phyloP scores from a whole-genome alignment of 371 early-diverging fungal species.

The Capillidium rhysosporum region DNA sequence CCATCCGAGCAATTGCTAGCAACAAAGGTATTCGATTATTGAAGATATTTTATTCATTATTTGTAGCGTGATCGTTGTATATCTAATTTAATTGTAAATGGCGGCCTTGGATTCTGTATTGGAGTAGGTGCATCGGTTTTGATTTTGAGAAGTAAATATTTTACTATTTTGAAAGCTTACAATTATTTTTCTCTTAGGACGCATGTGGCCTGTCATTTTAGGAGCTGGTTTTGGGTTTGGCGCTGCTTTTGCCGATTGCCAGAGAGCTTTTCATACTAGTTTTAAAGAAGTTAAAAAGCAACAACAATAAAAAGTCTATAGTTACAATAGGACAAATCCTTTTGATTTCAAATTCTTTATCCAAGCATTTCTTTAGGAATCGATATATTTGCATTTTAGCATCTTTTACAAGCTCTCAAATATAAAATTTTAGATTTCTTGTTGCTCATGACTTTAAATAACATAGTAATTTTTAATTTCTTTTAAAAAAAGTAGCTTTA shows the following conservation, averaged over 20 bases:
- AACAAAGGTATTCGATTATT: conserved; percentile 12
- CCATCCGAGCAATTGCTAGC: conserved; percentile 17
- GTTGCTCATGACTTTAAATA: too few relatives aligned
- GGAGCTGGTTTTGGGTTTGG: conserved; percentile 75
- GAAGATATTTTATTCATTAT: not conserved
- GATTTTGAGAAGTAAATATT: conserved; percentile 62
- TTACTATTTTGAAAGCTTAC: not conserved
- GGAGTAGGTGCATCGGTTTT: conserved; percentile 76
- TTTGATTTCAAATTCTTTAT: too few relatives aligned
- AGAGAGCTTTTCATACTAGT: conserved; percentile 11
- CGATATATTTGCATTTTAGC: too few relatives aligned
- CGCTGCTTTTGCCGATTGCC: conserved; percentile 70
- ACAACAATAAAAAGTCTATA: not conserved
- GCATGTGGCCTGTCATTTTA: conserved; percentile 76
- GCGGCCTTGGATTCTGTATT: conserved; percentile 68
- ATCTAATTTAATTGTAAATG: conserved; percentile 66
- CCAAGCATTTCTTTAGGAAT: too few relatives aligned
- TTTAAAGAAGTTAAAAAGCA: not conserved
- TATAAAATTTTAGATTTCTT: too few relatives aligned
- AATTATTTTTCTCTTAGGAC: conserved; percentile 23
- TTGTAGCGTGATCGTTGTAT: conserved; percentile 72
- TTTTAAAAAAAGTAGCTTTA: too few relatives aligned
- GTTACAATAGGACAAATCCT: too few relatives aligned
- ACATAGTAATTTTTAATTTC: too few relatives aligned
- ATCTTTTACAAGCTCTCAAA: too few relatives aligned